These are phyloP conservation scores for Sclerospora graminicola DNA, from an alignment of 352 stramenopile species.

Conservation along the genomic window DNA sequence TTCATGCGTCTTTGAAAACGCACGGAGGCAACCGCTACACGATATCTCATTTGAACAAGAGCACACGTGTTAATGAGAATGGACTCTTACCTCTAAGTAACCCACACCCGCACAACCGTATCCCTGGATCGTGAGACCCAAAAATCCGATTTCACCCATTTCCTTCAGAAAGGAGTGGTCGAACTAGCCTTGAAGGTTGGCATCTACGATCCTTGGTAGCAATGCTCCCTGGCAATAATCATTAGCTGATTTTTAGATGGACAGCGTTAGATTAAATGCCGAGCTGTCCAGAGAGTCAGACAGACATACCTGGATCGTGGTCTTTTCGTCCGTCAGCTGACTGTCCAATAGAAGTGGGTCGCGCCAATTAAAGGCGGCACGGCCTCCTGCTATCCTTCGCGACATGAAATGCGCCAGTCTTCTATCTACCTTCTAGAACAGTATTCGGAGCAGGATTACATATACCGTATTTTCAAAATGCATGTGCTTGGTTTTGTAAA, in stretches of 20 bases:
- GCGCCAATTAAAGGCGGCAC: constrained; percentile 64
- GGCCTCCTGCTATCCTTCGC: constrained; percentile 36
- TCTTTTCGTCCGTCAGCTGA: constrained; percentile 86
- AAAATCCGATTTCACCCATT: constrained; percentile 90
- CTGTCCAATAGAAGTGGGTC: constrained; percentile 66
- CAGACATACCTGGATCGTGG: constrained; percentile 72
- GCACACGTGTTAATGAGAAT: too few relatives aligned
- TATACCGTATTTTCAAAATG: too few relatives aligned
- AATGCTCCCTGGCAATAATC: constrained; percentile 93
- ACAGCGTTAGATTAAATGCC: too few relatives aligned
- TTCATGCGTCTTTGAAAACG: too few relatives aligned
- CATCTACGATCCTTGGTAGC: constrained; percentile 88
- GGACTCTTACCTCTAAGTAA: too few relatives aligned
- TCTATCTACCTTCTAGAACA: too few relatives aligned
- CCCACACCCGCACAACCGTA: constrained; percentile 92
- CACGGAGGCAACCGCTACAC: too few relatives aligned
- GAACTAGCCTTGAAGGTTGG: constrained; percentile 92
- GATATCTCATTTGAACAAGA: too few relatives aligned
- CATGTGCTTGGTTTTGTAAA: too few relatives aligned
- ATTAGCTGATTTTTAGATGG: constrained; percentile 77
- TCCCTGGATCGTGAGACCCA: constrained; percentile 90
- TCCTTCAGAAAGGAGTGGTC: constrained; percentile 91
- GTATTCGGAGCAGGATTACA: too few relatives aligned
- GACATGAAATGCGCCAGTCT: too few relatives aligned
- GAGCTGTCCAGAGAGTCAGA: too few relatives aligned